Evolutionary conservation across 2,329 filamentous ascomycete species (phyloP), one percentile per base, ranked within the genome.

Genomic region (Raffaelea albimanens): DNA sequence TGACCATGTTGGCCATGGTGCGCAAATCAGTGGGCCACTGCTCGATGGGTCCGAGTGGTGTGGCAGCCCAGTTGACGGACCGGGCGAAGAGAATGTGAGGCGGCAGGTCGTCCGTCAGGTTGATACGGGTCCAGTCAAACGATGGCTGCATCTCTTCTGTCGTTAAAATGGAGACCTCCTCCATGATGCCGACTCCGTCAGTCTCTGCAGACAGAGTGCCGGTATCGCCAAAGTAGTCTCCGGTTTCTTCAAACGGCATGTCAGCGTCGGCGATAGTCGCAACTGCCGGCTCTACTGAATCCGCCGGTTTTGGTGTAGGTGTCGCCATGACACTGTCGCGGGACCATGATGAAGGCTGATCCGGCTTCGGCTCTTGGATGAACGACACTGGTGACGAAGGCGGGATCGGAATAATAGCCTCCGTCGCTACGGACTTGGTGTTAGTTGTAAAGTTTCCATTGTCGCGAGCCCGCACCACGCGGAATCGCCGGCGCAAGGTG

Each of bases 51-150:
- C 87, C 87, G 2, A 93, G 68, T 4, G 81, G 68, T 1, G 87
- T 93, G 0, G 75, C 68, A 2, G 75, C 75, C 87, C 87, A 94
- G 60, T 90, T 82, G 33, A 83, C 63, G 36, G 76, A 80, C 34
- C 84, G 77, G 18, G 83, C 82, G 55, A 91, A 86, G 46, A 74
- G 77, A 42, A 91, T 83, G 59, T 93, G 87, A 9, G 72, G 66
- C 2, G 84, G 82, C 38, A 90, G 70, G 22, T 72, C 73, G 14
- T 80, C 68, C 4, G 76, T 76, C 13, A 83, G 45, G 2, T 83
- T 78, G 43, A 91, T 71, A 46, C 80, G 75, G 4, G 87, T 93
- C 87, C 87, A 93, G 62, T 94, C 87, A 59, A 90, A 91, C 29
- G 80, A 84, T 13, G 75, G 69, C 55, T 57, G 25, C 25, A 29